Conservation (phyloP, 148 eudicot species). For the Fallopia convolvulus region DNA sequence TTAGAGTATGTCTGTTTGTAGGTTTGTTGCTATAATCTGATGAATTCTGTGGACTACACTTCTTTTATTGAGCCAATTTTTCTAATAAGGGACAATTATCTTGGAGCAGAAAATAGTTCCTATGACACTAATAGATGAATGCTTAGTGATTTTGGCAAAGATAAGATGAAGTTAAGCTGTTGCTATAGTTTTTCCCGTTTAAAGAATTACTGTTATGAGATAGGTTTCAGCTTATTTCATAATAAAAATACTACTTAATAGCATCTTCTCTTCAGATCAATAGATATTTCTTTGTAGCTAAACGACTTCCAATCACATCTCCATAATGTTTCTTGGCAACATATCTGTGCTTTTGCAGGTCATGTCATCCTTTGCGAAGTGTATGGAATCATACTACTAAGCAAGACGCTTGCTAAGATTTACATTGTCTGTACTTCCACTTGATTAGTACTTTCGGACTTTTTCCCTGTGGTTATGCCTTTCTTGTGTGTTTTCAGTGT, state of each 20-base stretch:
- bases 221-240: neutral
- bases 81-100: neutral
- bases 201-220: neutral
- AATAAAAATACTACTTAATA: neutral
- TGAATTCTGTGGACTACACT: neutral
- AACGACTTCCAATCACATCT: neutral
- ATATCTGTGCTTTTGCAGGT: neutral
- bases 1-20: neutral
- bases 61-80: neutral
- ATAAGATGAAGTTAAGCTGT: neutral
- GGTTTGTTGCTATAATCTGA: neutral
- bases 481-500: neutral
- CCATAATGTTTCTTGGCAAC: no score
- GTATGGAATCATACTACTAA: neutral
- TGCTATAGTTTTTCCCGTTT: neutral
- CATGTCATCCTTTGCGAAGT: neutral
- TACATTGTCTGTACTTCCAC: neutral
- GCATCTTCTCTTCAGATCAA: neutral
- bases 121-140: neutral
- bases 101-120: neutral
- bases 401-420: neutral
- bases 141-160: neutral
- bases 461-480: neutral
- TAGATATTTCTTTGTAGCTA: neutral
- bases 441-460: neutral